Percentiles rank a stretch among this genome's conserved stretches.
Evolutionary conservation across 345 rosid species (phyloP).

Genomic region (Melaleuca alternifolia): DNA sequence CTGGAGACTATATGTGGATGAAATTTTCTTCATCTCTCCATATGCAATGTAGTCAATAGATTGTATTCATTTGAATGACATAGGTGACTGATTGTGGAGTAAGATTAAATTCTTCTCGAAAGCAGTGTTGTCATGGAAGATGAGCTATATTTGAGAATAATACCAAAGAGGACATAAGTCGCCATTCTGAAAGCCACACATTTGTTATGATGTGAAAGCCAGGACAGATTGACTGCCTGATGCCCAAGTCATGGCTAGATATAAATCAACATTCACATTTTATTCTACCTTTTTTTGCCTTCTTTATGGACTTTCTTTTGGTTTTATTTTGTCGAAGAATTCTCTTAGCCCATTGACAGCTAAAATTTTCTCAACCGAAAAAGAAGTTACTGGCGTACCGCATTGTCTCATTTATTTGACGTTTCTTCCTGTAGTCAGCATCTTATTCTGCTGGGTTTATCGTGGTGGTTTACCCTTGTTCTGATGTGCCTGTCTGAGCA

Average conservation of each 20-base stretch:
- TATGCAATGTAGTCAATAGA: neutral
- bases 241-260: neutral
- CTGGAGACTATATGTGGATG: neutral
- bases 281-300: neutral
- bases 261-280: neutral
- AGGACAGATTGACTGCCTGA: neutral
- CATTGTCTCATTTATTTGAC: neutral
- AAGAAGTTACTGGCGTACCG: neutral
- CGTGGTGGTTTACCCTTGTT: neutral
- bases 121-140: neutral
- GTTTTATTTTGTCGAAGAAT: neutral
- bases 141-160: neutral
- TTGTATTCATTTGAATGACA: neutral
- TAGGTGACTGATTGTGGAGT: neutral
- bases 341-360: neutral
- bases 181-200: neutral
- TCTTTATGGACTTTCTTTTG: neutral
- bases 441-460: neutral
- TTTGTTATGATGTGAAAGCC: neutral
- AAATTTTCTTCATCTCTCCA: neutral
- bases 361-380: neutral
- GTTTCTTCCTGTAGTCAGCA: neutral
- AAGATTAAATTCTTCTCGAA: neutral
- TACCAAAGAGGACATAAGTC: neutral
- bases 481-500: constrained; percentile 18